Conservation (phyloP, 2,329 filamentous ascomycete genomes). For the Cercospora sp. region DNA sequence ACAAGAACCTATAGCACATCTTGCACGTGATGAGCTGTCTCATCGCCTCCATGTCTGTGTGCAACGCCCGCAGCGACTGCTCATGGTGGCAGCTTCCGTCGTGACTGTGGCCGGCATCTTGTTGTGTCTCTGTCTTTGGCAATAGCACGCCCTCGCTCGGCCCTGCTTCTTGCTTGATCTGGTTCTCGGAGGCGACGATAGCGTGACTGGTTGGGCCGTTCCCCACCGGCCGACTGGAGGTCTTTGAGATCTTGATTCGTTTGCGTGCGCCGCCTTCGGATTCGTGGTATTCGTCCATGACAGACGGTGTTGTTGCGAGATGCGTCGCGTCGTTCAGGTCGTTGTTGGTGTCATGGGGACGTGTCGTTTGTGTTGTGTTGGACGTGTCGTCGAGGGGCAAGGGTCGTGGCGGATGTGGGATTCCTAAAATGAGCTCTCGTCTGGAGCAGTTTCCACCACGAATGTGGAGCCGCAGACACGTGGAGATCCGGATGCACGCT, state of each 20-base stretch:
- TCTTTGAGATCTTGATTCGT: constrained; percentile 29
- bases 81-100: constrained; percentile 28
- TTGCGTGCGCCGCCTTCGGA: constrained; percentile 29
- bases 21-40: constrained; percentile 64
- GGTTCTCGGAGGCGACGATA: constrained; percentile 13
- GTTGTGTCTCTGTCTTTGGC: neutral
- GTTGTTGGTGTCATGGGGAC: neutral
- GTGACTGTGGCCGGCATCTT: neutral
- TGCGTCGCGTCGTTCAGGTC: neutral
- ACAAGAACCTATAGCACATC: constrained; percentile 67
- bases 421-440: neutral
- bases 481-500: neutral
- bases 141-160: constrained; percentile 9
- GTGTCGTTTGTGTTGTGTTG: constrained; percentile 3
- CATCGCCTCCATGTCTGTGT: constrained; percentile 60
- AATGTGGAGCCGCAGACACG: neutral
- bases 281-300: constrained; percentile 19
- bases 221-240: constrained; percentile 19
- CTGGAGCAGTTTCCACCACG: neutral
- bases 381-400: constrained; percentile 6
- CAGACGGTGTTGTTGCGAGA: constrained; percentile 12
- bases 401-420: constrained; percentile 3
- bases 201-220: constrained; percentile 16
- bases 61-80: constrained; percentile 29
- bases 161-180: constrained; percentile 11